Conservation (phyloP, 1,139 yeast species). For the Citeromyces hawaiiensis region DNA sequence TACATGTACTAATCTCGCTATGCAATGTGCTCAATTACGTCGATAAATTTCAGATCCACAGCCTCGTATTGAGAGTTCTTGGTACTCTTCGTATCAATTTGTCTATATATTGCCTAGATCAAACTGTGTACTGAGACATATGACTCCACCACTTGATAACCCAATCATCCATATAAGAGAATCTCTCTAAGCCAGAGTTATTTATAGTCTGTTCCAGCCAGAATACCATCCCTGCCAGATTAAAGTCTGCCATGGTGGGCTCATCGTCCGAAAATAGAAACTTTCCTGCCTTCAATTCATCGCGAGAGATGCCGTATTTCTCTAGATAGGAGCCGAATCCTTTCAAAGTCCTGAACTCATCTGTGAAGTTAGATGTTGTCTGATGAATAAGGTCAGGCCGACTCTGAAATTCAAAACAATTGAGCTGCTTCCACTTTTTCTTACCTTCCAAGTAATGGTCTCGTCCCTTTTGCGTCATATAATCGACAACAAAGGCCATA, state of each 20-base stretch:
- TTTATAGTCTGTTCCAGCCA: neutral
- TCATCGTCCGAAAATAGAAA: neutral
- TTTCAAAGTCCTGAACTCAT: neutral
- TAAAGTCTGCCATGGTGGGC: constrained; percentile 1
- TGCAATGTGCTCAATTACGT: no score
- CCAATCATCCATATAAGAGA: neutral
- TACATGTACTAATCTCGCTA: no score
- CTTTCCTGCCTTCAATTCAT: neutral
- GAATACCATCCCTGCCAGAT: constrained; percentile 1
- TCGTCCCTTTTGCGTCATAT: neutral
- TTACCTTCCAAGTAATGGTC: neutral
- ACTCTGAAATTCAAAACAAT: neutral
- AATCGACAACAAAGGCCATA: neutral
- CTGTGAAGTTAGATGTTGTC: neutral
- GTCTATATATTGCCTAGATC: no score
- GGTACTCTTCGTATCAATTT: no score
- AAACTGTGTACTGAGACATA: neutral
- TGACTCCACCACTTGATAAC: neutral
- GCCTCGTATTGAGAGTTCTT: no score
- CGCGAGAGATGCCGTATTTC: neutral
- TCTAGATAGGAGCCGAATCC: neutral
- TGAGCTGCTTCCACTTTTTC: neutral
- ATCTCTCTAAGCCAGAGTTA: neutral
- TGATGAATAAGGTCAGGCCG: neutral
- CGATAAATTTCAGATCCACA: no score